phyloP scores from a whole-genome alignment of 441 rosid genomes.

The Brassica balearica region DNA sequence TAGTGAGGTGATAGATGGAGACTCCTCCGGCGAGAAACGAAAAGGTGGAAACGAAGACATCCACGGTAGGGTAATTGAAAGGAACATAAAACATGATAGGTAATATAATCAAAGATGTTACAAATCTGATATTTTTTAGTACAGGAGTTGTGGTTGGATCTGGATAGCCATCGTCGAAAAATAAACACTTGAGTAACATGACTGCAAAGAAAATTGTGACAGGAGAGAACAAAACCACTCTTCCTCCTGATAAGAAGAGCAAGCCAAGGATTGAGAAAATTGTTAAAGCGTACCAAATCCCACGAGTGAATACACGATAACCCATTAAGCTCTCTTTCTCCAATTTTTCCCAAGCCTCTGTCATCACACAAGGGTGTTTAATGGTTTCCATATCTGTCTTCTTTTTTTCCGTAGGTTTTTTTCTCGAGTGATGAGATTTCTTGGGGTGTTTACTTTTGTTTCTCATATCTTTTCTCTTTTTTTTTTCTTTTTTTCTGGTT shows the following conservation, averaged over 20 bases:
- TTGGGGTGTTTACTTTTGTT: neutral
- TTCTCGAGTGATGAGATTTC: constrained; percentile 2
- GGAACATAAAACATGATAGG: neutral
- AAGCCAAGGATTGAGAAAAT: neutral
- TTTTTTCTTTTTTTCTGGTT: neutral
- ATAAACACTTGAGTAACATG: constrained; percentile 10
- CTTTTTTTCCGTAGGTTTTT: neutral
- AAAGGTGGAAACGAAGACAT: neutral
- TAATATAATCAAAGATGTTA: neutral
- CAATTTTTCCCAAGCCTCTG: constrained; percentile 6
- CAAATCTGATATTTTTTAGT: neutral
- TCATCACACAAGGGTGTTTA: neutral
- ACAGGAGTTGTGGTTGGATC: neutral
- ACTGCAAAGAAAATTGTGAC: neutral
- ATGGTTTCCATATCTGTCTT: neutral
- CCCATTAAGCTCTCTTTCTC: constrained; percentile 1
- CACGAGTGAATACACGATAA: constrained; percentile 7
- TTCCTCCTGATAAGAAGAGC: neutral
- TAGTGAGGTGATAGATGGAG: constrained; percentile 24
- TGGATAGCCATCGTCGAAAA: neutral
- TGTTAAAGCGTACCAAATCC: neutral
- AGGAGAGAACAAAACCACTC: constrained; percentile 8
- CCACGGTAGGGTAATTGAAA: neutral
- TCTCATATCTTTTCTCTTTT: neutral
- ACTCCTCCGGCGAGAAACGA: constrained; percentile 15